Evolutionary conservation across 2,329 filamentous ascomycete species (phyloP), one percentile per base, ranked within the genome.

Genomic region (Hypocreales sp.): DNA sequence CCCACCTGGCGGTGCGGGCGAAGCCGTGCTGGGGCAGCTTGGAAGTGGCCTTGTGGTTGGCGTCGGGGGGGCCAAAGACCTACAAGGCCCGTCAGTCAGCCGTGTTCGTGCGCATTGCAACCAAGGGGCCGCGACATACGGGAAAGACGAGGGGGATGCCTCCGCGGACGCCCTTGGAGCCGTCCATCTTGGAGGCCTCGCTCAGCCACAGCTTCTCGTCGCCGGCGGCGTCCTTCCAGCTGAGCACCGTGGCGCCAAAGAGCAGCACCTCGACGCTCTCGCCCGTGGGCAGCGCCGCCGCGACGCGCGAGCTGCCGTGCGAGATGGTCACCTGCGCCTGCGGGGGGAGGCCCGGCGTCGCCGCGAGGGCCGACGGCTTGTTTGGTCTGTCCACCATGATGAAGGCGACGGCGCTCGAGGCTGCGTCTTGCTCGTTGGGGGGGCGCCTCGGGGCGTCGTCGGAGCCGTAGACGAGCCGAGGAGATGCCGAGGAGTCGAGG

Each of bases 81-180:
- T 84, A 31, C 2, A 5, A 13, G 5, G n/a, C n/a, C n/a, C n/a
- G n/a, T n/a, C n/a, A n/a, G n/a, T n/a, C n/a, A n/a, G n/a, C n/a
- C n/a, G n/a, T n/a, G n/a, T 18, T 20, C 13, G 29, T 13, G 31
- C 27, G 28, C 17, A 15, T 31, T 24, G 29, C 16, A n/a, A 20
- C 16, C 13, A 28, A 20, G 10, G 9, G 14, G 14, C 14, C 13
- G 9, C 16, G 15, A 60, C 72, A 37, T 64, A 93, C 86, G 7
- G 87, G 87, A 48, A 94, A 95, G 20, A 94, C 84, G 27, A 95
- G 58, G 5, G 87, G 87, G 41, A 95, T 82, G 10, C 87, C 87
- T 31, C 90, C 90, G 36, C 90, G 69, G 28, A 95, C 86, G 15
- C 87, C 68, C 61, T 92, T 93, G 40, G 67, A 76, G 28, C 90